Conservation (phyloP, 2,329 filamentous ascomycete species). For the Verruconis gallopava region DNA sequence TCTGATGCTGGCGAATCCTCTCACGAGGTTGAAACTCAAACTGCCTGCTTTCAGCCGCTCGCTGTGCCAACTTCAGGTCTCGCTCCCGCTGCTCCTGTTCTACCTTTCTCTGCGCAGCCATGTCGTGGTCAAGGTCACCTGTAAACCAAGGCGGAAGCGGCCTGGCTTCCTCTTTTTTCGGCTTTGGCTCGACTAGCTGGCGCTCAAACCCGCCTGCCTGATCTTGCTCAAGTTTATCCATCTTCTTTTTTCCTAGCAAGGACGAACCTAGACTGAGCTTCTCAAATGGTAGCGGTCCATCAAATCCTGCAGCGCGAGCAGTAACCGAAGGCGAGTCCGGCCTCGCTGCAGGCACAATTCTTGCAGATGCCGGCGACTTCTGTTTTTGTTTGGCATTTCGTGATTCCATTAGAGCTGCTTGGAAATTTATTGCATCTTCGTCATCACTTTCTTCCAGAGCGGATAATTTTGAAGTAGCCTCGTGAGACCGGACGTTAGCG, state of each 20-base stretch:
- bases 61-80: conserved; percentile 8
- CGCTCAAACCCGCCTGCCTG: conserved; percentile 54
- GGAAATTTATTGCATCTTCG: conserved; percentile 58
- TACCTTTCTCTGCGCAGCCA: conserved; percentile 31
- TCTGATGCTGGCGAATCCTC: conserved; percentile 43
- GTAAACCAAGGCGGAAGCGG: conserved; percentile 66
- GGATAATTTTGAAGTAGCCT: conserved; percentile 26
- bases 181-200: conserved; percentile 22
- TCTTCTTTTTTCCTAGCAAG: conserved; percentile 38
- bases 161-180: conserved; percentile 34
- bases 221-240: conserved; percentile 39
- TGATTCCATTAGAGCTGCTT: conserved; percentile 60
- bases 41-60: conserved; percentile 41
- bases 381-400: conserved; percentile 36
- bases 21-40: conserved; percentile 53
- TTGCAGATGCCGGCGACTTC: conserved; percentile 22
- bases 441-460: conserved; percentile 48
- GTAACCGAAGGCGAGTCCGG: not conserved
- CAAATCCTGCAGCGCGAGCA: conserved; percentile 39
- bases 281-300: conserved; percentile 81
- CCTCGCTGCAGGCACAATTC: conserved; percentile 37
- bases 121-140: conserved; percentile 45
- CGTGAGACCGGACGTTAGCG: conserved; percentile 60
- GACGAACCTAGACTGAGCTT: conserved; percentile 59
- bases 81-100: conserved; percentile 23